Percentiles rank a stretch among this genome's conserved stretches.
Evolutionary conservation across 192 early-diverging fungal species (phyloP).

Genomic region (Chytriomyces sp.): DNA sequence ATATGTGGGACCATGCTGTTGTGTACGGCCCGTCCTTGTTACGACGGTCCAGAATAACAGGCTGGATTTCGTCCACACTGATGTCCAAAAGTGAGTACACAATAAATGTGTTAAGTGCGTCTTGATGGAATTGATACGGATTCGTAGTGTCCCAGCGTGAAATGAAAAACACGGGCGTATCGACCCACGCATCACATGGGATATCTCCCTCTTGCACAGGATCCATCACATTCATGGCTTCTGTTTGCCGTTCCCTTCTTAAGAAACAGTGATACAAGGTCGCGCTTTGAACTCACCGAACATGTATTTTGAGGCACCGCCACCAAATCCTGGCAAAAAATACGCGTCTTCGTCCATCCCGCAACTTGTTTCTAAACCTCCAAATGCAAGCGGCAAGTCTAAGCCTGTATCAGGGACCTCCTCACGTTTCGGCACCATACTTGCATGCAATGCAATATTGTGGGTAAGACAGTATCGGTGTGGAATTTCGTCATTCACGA

Average conservation of each 20-base stretch:
- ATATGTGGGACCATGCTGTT: neutral
- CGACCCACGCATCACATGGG: slow-evolving; percentile 9
- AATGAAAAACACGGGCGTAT: slow-evolving; percentile 23
- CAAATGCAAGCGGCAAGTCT: slow-evolving; percentile 11
- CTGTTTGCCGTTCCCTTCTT: neutral
- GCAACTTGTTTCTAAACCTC: slow-evolving; percentile 8
- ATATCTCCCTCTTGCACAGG: neutral
- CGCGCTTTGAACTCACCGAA: neutral
- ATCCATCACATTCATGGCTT: neutral
- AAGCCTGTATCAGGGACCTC: neutral
- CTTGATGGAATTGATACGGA: neutral
- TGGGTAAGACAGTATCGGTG: slow-evolving; percentile 25
- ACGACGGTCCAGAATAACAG: neutral
- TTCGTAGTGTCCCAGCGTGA: slow-evolving; percentile 31
- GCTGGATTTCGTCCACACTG: neutral
- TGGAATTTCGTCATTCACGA: slow-evolving; percentile 6
- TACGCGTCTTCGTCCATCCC: slow-evolving; percentile 16
- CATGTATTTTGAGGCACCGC: slow-evolving; percentile 24
- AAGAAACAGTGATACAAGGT: neutral
- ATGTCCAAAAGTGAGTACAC: neutral
- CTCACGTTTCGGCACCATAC: neutral
- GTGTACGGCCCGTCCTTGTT: neutral
- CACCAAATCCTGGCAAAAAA: slow-evolving; percentile 14
- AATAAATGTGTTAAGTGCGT: neutral
- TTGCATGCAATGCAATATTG: slow-evolving; percentile 12